These are phyloP conservation scores for Seiridium unicorne DNA, from an alignment of 2,329 filamentous ascomycete species.

Conservation along the genomic window DNA sequence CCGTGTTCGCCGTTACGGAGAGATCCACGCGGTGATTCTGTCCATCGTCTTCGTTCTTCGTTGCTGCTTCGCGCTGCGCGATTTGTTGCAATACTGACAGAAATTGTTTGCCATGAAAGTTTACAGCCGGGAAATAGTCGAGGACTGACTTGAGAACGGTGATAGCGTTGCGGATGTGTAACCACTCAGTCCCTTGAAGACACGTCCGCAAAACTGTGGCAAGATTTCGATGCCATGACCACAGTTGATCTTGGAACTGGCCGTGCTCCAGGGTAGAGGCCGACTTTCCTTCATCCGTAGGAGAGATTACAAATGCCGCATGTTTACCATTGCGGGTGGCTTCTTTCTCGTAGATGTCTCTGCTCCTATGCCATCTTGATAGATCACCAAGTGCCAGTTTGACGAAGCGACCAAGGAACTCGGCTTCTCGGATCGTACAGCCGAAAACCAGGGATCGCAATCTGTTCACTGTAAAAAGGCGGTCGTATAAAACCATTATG, in stretches of 20 bases:
- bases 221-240: constrained; percentile 86
- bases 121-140: constrained; percentile 82
- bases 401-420: constrained; percentile 89
- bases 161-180: constrained; percentile 96
- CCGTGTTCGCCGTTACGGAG: constrained; percentile 69
- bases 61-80: constrained; percentile 55
- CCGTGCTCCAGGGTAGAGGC: constrained; percentile 76
- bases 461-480: constrained; percentile 80
- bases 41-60: constrained; percentile 48
- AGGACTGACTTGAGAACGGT: constrained; percentile 80
- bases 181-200: constrained; percentile 83
- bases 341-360: constrained; percentile 75
- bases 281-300: constrained; percentile 70
- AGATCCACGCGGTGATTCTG: constrained; percentile 69
- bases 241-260: constrained; percentile 80
- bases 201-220: constrained; percentile 79
- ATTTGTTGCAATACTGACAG: constrained; percentile 65
- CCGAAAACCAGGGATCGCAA: constrained; percentile 82
- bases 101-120: constrained; percentile 77
- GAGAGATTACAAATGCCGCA: constrained; percentile 74
- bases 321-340: constrained; percentile 63
- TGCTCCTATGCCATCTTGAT: constrained; percentile 78
- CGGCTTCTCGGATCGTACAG: constrained; percentile 85
- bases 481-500: constrained; percentile 78
- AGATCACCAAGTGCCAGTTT: constrained; percentile 80